A percentile compares a stretch with the other conserved stretches of the same genome.
Conservation (phyloP, 495 filamentous ascomycete species). For the Aspergillus egyptiacus region DNA sequence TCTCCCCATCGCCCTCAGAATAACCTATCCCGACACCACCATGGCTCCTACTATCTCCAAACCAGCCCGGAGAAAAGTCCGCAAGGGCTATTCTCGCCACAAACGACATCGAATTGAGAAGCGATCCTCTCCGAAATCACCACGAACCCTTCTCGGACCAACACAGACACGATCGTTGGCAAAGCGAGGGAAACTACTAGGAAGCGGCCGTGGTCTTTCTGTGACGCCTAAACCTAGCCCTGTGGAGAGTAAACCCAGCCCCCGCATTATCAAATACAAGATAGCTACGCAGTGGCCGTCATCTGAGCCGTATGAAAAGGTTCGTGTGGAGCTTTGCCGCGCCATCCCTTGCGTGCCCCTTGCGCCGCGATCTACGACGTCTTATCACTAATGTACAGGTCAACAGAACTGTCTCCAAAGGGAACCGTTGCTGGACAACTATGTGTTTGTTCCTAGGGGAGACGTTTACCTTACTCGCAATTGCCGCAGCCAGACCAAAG, state of each 20-base stretch:
- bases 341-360: constrained; percentile 11
- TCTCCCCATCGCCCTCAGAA: neutral
- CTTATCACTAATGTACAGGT: constrained; percentile 5
- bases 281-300: constrained; percentile 11
- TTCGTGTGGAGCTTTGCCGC: neutral
- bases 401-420: constrained; percentile 29
- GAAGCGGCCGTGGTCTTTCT: neutral
- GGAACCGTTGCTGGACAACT: constrained; percentile 26
- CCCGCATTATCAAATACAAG: constrained; percentile 13
- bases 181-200: neutral
- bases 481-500: constrained; percentile 42
- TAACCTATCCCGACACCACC: neutral
- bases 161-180: constrained; percentile 1
- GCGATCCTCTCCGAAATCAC: constrained; percentile 8
- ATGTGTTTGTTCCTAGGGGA: constrained; percentile 47
- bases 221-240: neutral
- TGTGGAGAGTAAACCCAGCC: neutral
- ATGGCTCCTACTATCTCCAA: neutral
- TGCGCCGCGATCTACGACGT: constrained; percentile 1
- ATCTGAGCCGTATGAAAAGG: constrained; percentile 20
- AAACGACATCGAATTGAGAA: neutral
- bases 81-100: neutral
- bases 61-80: neutral
- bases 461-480: constrained; percentile 46
- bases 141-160: constrained; percentile 9